A percentile compares a stretch with the other conserved stretches of the same genome.
Conservation (phyloP, 2,329 filamentous ascomycete species). For the Neofusicoccum umdonicola region DNA sequence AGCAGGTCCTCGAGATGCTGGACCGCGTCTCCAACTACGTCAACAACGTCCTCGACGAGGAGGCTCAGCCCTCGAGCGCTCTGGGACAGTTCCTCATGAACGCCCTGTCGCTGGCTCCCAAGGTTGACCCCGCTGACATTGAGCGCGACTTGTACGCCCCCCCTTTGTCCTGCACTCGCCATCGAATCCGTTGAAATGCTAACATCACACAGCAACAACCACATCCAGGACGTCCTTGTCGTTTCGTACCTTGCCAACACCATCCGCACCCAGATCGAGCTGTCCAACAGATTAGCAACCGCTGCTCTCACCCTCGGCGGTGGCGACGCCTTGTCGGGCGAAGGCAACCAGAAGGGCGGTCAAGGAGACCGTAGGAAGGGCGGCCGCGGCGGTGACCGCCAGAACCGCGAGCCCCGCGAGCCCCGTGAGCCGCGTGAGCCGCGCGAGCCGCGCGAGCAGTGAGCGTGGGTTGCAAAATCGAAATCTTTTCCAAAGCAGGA, state of each 20-base stretch:
- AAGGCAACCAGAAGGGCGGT: constrained; percentile 33
- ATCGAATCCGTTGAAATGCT: constrained; percentile 24
- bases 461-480: background rate
- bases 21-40: constrained; percentile 92
- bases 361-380: constrained; percentile 31
- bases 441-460: constrained; percentile 16
- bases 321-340: constrained; percentile 36
- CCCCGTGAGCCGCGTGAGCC: too few species aligned
- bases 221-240: constrained; percentile 97
- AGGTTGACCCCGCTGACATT: constrained; percentile 86
- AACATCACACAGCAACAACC: constrained; percentile 71
- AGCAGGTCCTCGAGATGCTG: constrained; percentile 84
- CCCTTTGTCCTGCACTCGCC: background rate
- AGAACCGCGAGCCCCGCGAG: constrained; percentile 17
- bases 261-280: constrained; percentile 97
- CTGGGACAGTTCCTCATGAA: constrained; percentile 95
- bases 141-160: constrained; percentile 81
- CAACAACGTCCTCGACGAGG: constrained; percentile 89
- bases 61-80: constrained; percentile 82
- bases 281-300: constrained; percentile 88
- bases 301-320: constrained; percentile 50
- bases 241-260: constrained; percentile 98
- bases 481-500: background rate
- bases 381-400: constrained; percentile 24
- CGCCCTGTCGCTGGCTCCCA: constrained; percentile 86